Base-by-base conservation (phyloP, 78 protist genomes). In the Dictyostelium intermedium region DNA sequence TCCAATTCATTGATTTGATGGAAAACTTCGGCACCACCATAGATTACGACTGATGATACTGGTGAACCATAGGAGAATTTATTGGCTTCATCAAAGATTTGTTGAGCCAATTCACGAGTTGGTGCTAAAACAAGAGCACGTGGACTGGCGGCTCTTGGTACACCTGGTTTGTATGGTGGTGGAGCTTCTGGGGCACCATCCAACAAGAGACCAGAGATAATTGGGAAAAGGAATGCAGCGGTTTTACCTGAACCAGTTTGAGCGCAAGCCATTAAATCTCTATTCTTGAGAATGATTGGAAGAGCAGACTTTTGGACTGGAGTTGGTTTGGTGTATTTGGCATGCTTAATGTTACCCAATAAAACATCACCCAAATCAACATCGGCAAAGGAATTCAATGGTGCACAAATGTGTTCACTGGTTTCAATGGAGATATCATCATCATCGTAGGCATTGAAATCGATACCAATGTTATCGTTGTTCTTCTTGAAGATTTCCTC, bases 211-310 rank as follows among this genome's bases (percentile, higher is more conserved):
- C 83, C 72, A 61, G 91, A 70, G 66, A 97, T 97, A 50, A 96
- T 82, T 37, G 98, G 98, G 53, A 96, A 72, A 18, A 98, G 95
- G 97, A 98, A 98, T 5, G 99, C 99, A 6, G 98, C 99, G 13
- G 99, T 98, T 96, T 98, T 98, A 72, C 99, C 99, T 5, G 99
- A 98, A 72, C 99, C 98, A 6, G 99, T 99, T 96, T 99, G 99
- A 6, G 99, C 99, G 83, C 99, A 99, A 3, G 99, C 99, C 99
- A 99, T 99, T 30, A 99, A 34, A 72, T 99, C 99, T 30, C 99
- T 92, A 18, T 92, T 73, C 23, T 83, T 77, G 9, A 83, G 3
- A 20, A 95, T 91, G 73, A 97, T 96, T 60, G 99, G 99, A 18
- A 99, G 74, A 16, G 99, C 92, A 89, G 95, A 78, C 96, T 97